phyloP scores from a whole-genome alignment of 2,329 filamentous ascomycete genomes.

The Penicillium oxalicum region DNA sequence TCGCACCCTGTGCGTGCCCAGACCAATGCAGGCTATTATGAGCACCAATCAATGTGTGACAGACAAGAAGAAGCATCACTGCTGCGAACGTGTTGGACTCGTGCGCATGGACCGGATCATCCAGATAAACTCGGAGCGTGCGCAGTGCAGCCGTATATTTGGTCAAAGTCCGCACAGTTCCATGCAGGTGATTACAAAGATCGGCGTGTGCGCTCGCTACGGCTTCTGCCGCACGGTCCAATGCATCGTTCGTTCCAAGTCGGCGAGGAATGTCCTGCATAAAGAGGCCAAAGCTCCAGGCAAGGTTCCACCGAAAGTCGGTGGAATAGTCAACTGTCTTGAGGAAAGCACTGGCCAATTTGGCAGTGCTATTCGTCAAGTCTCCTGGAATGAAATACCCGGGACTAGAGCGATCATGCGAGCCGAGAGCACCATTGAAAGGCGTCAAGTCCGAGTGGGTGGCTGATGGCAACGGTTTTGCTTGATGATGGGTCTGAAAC shows the following conservation, averaged over 20 bases:
- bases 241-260: conserved; percentile 42
- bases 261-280: conserved; percentile 43
- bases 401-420: background rate
- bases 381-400: conserved; percentile 4
- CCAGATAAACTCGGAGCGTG: conserved; percentile 24
- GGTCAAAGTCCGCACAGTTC: conserved; percentile 19
- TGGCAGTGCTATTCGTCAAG: conserved; percentile 30
- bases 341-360: conserved; percentile 31
- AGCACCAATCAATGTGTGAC: conserved; percentile 23
- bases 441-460: background rate
- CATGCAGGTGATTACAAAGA: conserved; percentile 17
- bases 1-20: conserved; percentile 33
- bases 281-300: conserved; percentile 44
- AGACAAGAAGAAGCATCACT: conserved; percentile 33
- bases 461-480: background rate
- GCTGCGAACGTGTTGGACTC: conserved; percentile 33
- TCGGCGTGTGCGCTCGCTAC: conserved; percentile 25
- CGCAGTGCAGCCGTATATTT: conserved; percentile 30
- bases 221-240: conserved; percentile 38
- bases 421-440: background rate
- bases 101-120: conserved; percentile 28
- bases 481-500: background rate
- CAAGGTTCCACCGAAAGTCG: conserved; percentile 45
- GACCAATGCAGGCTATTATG: conserved; percentile 11
- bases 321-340: conserved; percentile 30